phyloP scores from a whole-genome alignment of 345 rosid species.

The Acer yangbiense region DNA sequence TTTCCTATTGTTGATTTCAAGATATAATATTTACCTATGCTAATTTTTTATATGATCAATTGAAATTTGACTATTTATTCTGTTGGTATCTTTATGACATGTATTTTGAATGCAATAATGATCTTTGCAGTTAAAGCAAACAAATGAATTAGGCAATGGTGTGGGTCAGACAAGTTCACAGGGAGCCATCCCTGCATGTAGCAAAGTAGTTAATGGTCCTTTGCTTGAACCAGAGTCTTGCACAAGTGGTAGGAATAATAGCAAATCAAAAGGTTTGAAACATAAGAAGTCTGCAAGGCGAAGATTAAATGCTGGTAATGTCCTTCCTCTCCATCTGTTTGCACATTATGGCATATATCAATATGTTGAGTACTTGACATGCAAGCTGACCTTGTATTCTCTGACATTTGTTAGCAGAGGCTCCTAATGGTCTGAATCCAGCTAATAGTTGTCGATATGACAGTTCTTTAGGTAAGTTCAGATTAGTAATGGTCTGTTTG shows the following conservation, averaged over 20 bases:
- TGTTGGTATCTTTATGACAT: constrained; percentile 5
- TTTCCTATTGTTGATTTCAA: not conserved
- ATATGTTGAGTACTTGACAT: not conserved
- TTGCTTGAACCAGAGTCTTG: constrained; percentile 30
- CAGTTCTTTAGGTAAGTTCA: constrained; percentile 62
- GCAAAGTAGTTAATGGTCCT: constrained; percentile 27
- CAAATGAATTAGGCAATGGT: constrained; percentile 31
- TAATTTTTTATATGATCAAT: not conserved
- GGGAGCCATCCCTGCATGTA: constrained; percentile 22
- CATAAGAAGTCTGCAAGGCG: constrained; percentile 32
- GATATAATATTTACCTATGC: not conserved
- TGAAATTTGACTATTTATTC: not conserved
- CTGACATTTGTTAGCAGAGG: constrained; percentile 38
- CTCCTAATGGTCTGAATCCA: constrained; percentile 33
- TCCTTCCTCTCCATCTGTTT: not conserved
- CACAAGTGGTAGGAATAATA: constrained; percentile 33
- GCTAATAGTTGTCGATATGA: constrained; percentile 62
- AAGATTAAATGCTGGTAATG: constrained; percentile 43
- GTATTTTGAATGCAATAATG: constrained; percentile 1
- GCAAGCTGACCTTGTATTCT: constrained; percentile 15
- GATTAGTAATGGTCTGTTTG: not conserved
- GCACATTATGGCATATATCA: not conserved
- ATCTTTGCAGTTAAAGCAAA: constrained; percentile 41
- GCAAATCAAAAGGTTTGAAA: constrained; percentile 43
- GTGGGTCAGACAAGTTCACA: constrained; percentile 32